Conservation (phyloP, 495 filamentous ascomycete species). For the Haplographium delicatum region DNA sequence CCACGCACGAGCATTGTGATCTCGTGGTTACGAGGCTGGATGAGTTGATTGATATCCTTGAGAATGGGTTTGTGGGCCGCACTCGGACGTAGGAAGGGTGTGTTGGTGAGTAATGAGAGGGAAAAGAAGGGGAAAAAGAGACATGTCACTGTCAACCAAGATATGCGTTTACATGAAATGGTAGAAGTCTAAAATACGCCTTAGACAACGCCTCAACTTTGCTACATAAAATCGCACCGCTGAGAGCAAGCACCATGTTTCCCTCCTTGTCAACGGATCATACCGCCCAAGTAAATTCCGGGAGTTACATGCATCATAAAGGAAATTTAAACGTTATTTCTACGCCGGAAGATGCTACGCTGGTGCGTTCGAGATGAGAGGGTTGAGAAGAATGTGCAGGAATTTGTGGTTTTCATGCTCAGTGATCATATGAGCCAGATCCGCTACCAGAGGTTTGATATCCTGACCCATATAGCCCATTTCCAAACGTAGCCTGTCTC, state of each 20-base stretch:
- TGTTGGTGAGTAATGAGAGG: slow-evolving; percentile 15
- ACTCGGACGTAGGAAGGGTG: slow-evolving; percentile 14
- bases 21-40: slow-evolving; percentile 59
- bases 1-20: slow-evolving; percentile 75
- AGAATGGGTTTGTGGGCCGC: slow-evolving; percentile 55
- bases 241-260: no score
- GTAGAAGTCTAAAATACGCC: slow-evolving; percentile 8
- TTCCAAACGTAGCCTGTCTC: slow-evolving; percentile 35
- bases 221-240: neutral
- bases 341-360: slow-evolving; percentile 20
- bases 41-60: slow-evolving; percentile 65
- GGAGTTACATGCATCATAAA: slow-evolving; percentile 8
- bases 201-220: slow-evolving; percentile 17
- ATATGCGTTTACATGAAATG: neutral
- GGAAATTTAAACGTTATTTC: neutral
- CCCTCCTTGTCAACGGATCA: slow-evolving; percentile 1
- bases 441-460: slow-evolving; percentile 13
- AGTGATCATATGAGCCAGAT: slow-evolving; percentile 1
- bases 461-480: slow-evolving; percentile 23
- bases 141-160: neutral
- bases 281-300: neutral
- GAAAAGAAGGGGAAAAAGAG: slow-evolving; percentile 12
- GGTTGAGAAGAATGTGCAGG: slow-evolving; percentile 1
- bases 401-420: no score
- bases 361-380: neutral